phyloP scores from a whole-genome alignment of 2,329 filamentous ascomycete genomes.

The Biscogniauxia marginata region DNA sequence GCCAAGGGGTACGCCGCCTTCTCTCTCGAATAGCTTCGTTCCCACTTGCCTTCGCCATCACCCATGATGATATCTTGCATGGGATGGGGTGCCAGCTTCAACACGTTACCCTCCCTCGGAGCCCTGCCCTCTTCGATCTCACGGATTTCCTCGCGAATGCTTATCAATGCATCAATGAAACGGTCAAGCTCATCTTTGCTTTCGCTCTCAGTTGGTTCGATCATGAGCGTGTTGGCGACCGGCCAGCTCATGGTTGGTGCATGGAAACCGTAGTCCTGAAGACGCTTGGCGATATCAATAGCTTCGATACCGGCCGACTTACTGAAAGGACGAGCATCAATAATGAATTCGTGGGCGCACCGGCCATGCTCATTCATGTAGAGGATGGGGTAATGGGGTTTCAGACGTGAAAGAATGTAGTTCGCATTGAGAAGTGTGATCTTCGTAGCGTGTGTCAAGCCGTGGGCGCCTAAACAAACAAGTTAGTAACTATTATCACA shows the following conservation, averaged over 20 bases:
- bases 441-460: conserved; percentile 85
- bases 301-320: conserved; percentile 81
- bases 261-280: conserved; percentile 97
- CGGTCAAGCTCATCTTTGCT: conserved; percentile 89
- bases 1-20: conserved; percentile 83
- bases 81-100: conserved; percentile 87
- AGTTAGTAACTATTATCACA: conserved; percentile 1
- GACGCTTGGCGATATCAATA: conserved; percentile 92
- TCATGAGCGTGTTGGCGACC: conserved; percentile 94
- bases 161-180: conserved; percentile 86
- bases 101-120: conserved; percentile 74
- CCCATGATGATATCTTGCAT: conserved; percentile 73
- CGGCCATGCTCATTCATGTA: conserved; percentile 87
- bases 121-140: conserved; percentile 77
- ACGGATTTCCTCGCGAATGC: conserved; percentile 81
- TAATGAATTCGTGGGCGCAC: conserved; percentile 96
- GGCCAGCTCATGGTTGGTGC: conserved; percentile 97
- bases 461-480: conserved; percentile 51
- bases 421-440: conserved; percentile 95
- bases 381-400: conserved; percentile 84
- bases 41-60: conserved; percentile 64
- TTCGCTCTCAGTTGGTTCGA: conserved; percentile 94
- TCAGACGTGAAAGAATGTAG: conserved; percentile 87
- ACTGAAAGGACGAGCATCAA: conserved; percentile 83
- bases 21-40: conserved; percentile 76